Base-by-base conservation (phyloP, 768 basidiomycete genomes). In the Piloderma croceum region DNA sequence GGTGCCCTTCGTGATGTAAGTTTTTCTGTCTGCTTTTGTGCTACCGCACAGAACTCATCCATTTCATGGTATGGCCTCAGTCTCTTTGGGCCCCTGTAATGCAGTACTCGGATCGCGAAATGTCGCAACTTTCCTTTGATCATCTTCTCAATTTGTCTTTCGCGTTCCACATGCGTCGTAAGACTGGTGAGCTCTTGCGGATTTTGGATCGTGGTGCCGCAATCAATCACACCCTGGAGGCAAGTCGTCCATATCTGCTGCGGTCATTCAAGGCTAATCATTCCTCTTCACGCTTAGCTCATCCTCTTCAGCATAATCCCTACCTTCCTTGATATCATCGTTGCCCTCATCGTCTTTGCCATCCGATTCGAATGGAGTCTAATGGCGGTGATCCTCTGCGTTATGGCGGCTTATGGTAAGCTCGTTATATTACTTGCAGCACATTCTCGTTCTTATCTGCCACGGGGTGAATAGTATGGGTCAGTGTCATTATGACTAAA, bases 111-210 rank as follows among this genome's bases (percentile, higher is more conserved):
- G 89, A 93, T 55, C 66, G 82, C 52, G 87, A 89, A 61, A 92
- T 94, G 90, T 83, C 83, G 2, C 73, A 80, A 51, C 68, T 92
- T 38, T 84, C 90, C 7, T 89, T 87, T 62, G 78, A 91, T 44
- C 92, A 94, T 53, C 63, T 96, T 2, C 70, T 97, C 7, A 86
- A 89, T 45, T 76, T 97, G 4, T 88, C 87, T 2, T 80, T 92
- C 47, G 74, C 83, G 4, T 90, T 83, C 74, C 90, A 84, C 56
- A 85, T 77, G 5, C 82, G 74, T 40, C 73, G 81, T 35, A 91
- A 86, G 67, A 89, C 90, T 2, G 91, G 90, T 20, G 89, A 92
- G 54, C 72, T 90, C 7, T 70, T 91, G 10, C 76, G 84, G 17
- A 87, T 91, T 34, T 70, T 90, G 18, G 83, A 87, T 48, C 78